phyloP scores from a whole-genome alignment of 345 rosid species.

The Hirschfeldia incana region DNA sequence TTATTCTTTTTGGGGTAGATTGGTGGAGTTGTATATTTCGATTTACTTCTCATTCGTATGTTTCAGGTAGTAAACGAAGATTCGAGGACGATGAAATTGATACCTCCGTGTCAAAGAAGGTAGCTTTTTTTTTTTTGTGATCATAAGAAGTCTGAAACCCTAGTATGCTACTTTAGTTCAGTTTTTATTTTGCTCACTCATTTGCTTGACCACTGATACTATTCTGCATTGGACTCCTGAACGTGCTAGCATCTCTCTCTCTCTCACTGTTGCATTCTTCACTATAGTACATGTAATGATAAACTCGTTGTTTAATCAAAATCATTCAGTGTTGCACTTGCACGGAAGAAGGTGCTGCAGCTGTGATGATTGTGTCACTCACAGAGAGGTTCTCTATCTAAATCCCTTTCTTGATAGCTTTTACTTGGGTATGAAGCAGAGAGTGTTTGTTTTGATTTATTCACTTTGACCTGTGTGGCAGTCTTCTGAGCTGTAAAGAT shows the following conservation, averaged over 20 bases:
- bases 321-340: slow-evolving; percentile 38
- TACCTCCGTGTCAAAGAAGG: slow-evolving; percentile 77
- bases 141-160: background rate
- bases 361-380: slow-evolving; percentile 73
- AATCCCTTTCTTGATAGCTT: background rate
- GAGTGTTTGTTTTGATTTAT: too few species aligned
- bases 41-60: background rate
- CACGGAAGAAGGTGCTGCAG: slow-evolving; percentile 40
- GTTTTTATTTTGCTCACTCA: background rate
- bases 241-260: background rate
- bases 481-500: background rate
- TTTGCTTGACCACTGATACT: background rate
- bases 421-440: background rate
- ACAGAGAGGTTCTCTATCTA: slow-evolving; percentile 67
- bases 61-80: slow-evolving; percentile 67
- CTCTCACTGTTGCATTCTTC: background rate
- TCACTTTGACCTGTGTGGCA: background rate
- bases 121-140: slow-evolving; percentile 14
- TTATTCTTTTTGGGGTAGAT: background rate
- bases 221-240: background rate
- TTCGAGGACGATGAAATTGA: slow-evolving; percentile 90
- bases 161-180: background rate
- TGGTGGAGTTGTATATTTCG: background rate
- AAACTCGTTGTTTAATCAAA: background rate
- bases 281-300: too few species aligned